Evolutionary conservation across 169 alveolate genomes (phyloP), one percentile per base, ranked within the genome.

Genomic region (Plasmodium malariae): DNA sequence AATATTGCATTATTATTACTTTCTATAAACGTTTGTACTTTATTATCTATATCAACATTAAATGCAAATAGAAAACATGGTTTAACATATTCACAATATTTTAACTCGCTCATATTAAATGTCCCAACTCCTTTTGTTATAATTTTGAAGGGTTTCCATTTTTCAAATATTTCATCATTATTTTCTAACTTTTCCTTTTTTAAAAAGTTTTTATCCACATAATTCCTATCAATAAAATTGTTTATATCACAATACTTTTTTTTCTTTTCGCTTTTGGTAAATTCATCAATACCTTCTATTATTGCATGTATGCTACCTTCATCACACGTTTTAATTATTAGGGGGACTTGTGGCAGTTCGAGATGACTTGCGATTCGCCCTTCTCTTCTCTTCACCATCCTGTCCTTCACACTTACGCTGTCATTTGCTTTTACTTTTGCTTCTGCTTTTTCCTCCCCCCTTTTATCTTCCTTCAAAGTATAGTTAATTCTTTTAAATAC

Each of bases 251-350:
- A 69, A 45, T 45, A 28, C 51, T 48, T 68, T 62, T 87, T 32
- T 73, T 92, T 73, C n/a, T 89, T 59, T 26, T 62, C 85, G 69
- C 62, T 91, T 36, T 89, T 71, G 6, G 72, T 89, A 57, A 94
- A 87, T 62, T 92, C 90, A 12, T 87, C 65, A 2, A 96, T 88
- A 88, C 96, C 96, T 55, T 95, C 93, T 2, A 91, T 69, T 0
- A 97, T 88, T 0, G 98, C 97, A 21, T 96, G 98, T 40, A 97
- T 74, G n/a, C 96, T 95, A 14, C 99, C 98, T 55, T 91, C 95
- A 51, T 97, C 97, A 14, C 96, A 87, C 24, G 98, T 97, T 54
- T 96, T 96, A 21, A 97, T 72, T 3, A 96, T 94, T 14, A 97
- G 63, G n/a, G 93, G 96, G 4, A 86, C 24, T 57, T 86, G 92